Evolutionary conservation across 805 yeast genomes (phyloP), one percentile per base, ranked within the genome.

Genomic region (Candida corydali): DNA sequence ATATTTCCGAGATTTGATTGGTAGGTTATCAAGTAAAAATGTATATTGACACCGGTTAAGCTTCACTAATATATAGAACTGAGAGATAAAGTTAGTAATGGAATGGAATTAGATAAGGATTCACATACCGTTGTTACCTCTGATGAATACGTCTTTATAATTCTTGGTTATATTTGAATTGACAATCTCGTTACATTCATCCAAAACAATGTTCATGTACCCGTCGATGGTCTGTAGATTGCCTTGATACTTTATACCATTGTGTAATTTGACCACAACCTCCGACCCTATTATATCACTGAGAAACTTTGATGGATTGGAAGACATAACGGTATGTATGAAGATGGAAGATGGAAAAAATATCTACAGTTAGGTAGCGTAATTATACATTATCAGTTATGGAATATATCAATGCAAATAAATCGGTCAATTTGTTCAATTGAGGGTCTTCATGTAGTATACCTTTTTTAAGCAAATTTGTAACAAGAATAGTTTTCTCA

Each of bases 201-300:
- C 87, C 45, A 93, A 70, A 2, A 91, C 95, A 33, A 93, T 82
- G 62, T 93, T 93, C 96, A 93, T 88, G 66, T 81, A 93, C 7
- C 98, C 98, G 57, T 93, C 98, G 40, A 93, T 89, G 27, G 96
- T 86, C 49, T 86, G 91, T 44, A 86, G 70, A 34, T 62, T 68
- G 5, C 83, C 72, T 11, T 55, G 46, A 61, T 87, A 93, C 41
- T 86, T 86, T 43, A 89, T 80, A 10, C 96, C 98, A 24, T 93
- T 85, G 55, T 82, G 77, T 37, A 89, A 75, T 57, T 85, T 87
- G 19, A 93, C 96, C 26, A 81, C 65, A 16, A 93, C 97, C 12
- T 76, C 65, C 34, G 81, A 74, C 32, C 96, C 95, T 17, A 84
- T 80, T 40, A 93, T 82, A 32, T 79, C 81, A 19, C 86, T 70